phyloP scores from a whole-genome alignment of 2,329 filamentous ascomycete genomes.

The Cadophora sp. region DNA sequence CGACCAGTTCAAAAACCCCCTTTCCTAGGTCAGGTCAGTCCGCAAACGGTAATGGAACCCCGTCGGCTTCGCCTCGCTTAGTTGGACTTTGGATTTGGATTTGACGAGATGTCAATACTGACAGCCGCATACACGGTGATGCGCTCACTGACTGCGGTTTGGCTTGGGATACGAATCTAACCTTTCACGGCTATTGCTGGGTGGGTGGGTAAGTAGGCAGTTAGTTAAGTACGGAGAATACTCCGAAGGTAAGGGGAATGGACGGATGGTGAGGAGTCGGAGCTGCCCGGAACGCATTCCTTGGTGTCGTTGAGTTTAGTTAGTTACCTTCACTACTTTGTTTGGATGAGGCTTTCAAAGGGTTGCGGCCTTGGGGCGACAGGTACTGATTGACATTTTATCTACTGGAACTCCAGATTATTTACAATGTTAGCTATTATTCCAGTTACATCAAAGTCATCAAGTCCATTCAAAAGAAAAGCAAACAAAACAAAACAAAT shows the following conservation, averaged over 20 bases:
- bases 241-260: not conserved
- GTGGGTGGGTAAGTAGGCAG: no score
- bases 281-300: not conserved
- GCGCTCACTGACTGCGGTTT: not conserved
- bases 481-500: not conserved
- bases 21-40: not conserved
- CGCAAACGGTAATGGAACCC: not conserved
- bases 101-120: not conserved
- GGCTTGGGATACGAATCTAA: not conserved
- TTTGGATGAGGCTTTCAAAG: not conserved
- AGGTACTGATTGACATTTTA: not conserved
- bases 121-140: not conserved
- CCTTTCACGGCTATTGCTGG: not conserved
- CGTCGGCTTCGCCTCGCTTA: conserved; percentile 1
- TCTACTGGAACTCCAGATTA: no score
- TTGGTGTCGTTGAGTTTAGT: not conserved
- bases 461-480: not conserved
- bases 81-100: no score
- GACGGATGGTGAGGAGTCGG: not conserved
- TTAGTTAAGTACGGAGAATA: not conserved
- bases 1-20: not conserved
- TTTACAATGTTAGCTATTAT: no score
- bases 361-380: not conserved
- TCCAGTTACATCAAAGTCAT: no score
- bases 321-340: not conserved